These are phyloP conservation scores for Myrmaecium sp. DNA, from an alignment of 2,329 filamentous ascomycete genomes.

Conservation along the genomic window DNA sequence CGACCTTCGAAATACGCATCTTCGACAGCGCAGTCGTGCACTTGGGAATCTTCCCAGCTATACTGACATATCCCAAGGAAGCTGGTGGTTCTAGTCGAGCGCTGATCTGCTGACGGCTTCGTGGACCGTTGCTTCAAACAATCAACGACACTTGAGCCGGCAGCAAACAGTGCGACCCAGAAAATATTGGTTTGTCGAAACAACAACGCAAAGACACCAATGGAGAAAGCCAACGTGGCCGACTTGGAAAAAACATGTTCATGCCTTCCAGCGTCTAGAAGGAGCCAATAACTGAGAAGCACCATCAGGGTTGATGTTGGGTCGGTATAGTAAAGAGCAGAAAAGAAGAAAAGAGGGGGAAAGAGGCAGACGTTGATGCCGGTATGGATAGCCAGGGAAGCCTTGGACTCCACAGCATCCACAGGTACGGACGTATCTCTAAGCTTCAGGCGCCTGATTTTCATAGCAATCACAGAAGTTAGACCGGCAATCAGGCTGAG, in stretches of 20 bases:
- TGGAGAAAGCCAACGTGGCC: slow-evolving; percentile 5
- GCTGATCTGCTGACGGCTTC: slow-evolving; percentile 1
- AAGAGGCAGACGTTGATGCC: slow-evolving; percentile 72
- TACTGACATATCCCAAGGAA: slow-evolving; percentile 4
- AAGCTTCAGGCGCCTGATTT: too few species aligned
- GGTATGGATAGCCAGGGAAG: slow-evolving; percentile 33
- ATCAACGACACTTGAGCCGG: slow-evolving; percentile 28
- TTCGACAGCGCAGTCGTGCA: slow-evolving; percentile 11
- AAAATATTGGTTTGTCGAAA: slow-evolving; percentile 96
- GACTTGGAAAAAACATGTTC: too few species aligned
- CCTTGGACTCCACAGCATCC: slow-evolving; percentile 14
- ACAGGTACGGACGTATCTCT: too few species aligned
- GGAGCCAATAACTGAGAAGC: slow-evolving; percentile 45
- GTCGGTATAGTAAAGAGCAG: slow-evolving; percentile 88
- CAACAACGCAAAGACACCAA: slow-evolving; percentile 47
- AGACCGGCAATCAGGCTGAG: too few species aligned
- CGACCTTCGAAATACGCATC: slow-evolving; percentile 13
- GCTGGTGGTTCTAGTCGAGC: background rate
- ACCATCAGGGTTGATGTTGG: slow-evolving; percentile 65
- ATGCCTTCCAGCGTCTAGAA: slow-evolving; percentile 13
- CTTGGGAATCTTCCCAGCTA: slow-evolving; percentile 10
- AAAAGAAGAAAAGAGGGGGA: slow-evolving; percentile 90
- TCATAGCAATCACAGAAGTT: too few species aligned
- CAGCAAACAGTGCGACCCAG: slow-evolving; percentile 72
- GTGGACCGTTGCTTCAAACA: slow-evolving; percentile 9